Base-by-base conservation (phyloP, 768 basidiomycete genomes). In the Suillus paluster region DNA sequence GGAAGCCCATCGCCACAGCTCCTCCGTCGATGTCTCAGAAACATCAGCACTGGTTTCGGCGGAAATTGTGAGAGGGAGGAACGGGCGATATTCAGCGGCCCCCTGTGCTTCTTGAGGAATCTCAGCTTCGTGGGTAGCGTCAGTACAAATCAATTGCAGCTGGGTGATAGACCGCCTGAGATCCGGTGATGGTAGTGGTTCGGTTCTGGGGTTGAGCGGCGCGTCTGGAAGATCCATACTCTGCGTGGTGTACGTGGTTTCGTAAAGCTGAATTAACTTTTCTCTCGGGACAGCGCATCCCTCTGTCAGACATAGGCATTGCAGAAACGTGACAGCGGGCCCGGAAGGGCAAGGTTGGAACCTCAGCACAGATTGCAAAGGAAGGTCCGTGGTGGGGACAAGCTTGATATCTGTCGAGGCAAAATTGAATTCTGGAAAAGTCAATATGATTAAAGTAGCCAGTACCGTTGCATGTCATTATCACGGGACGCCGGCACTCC, bases 401-500 rank as follows among this genome's bases (percentile, higher is more conserved):
- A 90, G 78, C 7, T 85, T 83, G 19, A 83, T 72, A 80, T 97
- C 95, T 95, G 71, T 34, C 45, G 34, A 55, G 9, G 54, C 11
- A 17, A 55, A 38, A 19, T 25, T 55, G 36, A 55, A 38, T 55
- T 55, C 54, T 55, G 11, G 54, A 55, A 55, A 38, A 19, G 17
- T 39, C 36, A 3, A 38, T 23, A 25, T 25, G 54, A 55, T 55
- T 30, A n/a, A 17, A 55, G 55, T 8, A 68, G 30, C 33, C 41
- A 63, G 61, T 70, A 95, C 97, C 95, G 68, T 96, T 97, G 76
- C 97, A 99, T 58, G 97, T 99, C 78, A 95, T 84, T 56, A 99
- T 84, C 45, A 99, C 90, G 7, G 97, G 97, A 60, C 97, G 80
- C 67, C 85, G 87, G 66, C 94, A 94, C 19, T 91, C 84, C 63